A percentile compares a stretch with the other conserved stretches of the same genome.
Conservation (phyloP, 805 yeast genomes). For the Ogataea salicorniae region DNA sequence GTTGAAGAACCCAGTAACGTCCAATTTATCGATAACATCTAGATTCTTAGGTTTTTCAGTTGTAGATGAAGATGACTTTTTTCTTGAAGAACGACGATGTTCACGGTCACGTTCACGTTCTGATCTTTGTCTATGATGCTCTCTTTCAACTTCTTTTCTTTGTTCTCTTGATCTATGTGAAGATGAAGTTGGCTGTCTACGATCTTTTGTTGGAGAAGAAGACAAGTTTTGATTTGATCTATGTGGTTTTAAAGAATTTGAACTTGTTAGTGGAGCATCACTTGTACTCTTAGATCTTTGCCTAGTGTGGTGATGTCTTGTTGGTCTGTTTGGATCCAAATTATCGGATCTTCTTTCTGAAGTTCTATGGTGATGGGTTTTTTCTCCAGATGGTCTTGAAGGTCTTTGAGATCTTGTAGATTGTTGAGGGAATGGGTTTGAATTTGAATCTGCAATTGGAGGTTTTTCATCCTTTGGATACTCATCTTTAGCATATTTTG, state of each 20-base stretch:
- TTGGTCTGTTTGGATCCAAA: constrained; percentile 22
- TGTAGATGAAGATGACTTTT: constrained; percentile 34
- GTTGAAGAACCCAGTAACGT: constrained; percentile 92
- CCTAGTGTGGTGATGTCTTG: constrained; percentile 21
- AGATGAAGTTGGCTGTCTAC: too few relatives aligned
- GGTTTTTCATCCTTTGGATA: constrained; percentile 51
- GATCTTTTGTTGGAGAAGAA: constrained; percentile 13
- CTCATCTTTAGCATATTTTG: constrained; percentile 34
- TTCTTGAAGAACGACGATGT: constrained; percentile 24
- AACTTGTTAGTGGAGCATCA: constrained; percentile 11
- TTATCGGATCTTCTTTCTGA: constrained; percentile 5
- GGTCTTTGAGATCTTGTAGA: constrained; percentile 6
- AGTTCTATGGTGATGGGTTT: constrained; percentile 6
- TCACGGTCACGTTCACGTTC: constrained; percentile 10
- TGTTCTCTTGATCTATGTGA: constrained; percentile 13
- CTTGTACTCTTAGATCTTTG: constrained; percentile 30
- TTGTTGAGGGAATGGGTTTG: constrained; percentile 24
- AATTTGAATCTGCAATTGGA: constrained; percentile 15
- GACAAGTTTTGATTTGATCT: constrained; percentile 6
- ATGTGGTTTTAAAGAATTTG: not conserved
- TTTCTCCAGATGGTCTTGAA: not conserved
- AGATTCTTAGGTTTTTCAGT: constrained; percentile 62
- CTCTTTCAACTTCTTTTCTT: constrained; percentile 14
- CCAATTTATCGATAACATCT: constrained; percentile 91
- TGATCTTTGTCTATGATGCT: constrained; percentile 16